Evolutionary conservation across 208 protist genomes (phyloP), one percentile per base, ranked within the genome.

Genomic region (Acanthamoeba rhysodes): DNA sequence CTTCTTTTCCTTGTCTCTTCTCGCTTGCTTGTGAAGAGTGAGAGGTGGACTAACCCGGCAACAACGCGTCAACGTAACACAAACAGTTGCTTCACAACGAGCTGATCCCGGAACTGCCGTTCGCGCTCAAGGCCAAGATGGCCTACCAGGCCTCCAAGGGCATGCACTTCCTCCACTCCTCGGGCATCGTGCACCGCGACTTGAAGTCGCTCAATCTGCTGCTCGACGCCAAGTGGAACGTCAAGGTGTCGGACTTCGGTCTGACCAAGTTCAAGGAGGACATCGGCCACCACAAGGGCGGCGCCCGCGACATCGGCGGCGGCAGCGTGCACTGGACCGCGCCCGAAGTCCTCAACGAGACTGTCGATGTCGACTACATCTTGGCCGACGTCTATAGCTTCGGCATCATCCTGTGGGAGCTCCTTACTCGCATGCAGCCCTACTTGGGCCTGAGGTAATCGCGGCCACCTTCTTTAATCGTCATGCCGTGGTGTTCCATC

Each of bases 171-270:
- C 50, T 90, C 10, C 82, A 90, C 45, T 90, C 82, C 0, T 90
- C 82, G 7, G 57, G 82, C 7, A 90, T 90, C 55, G 82, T 90
- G 29, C 82, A 90, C 34, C 48, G 88, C 32, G 88, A 93, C 2
- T 10, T 93, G 8, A 93, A 93, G 62, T 78, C 59, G 41, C 64
- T 93, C 53, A 93, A 93, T 22, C 64, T 93, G 37, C 88, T 93
- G 22, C 66, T 93, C 29, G 88, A 93, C 41, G 0, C 0, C 20
- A 76, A 93, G 29, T 93, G 88, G 88, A 93, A 93, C 48, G 64
- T 93, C 37, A 93, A 76, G 48, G 88, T 76, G 0, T 34, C 16
- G 0, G 29, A 50, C 48, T 80, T 80, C 16, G 62, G 62, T 4
- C 62, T 68, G 7, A 68, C 62, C 62, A 32, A 32, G 62, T 68